Evolutionary conservation across 2,329 filamentous ascomycete genomes (phyloP).

Genomic region (Penicillium polonicum): DNA sequence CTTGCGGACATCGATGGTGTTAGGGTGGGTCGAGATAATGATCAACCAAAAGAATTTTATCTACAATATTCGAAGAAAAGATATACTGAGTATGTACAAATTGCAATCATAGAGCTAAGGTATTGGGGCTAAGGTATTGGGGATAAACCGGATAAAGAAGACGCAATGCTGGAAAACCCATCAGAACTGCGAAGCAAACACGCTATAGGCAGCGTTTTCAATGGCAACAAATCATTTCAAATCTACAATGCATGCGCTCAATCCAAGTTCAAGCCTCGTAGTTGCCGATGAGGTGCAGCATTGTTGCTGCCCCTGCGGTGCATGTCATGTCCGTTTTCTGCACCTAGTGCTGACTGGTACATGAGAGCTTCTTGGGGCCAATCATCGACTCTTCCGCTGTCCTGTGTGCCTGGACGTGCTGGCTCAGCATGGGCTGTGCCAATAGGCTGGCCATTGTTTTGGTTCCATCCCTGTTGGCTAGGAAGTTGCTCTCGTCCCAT

Average conservation of each 20-base stretch:
- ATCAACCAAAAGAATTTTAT: neutral
- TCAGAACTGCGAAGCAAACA: neutral
- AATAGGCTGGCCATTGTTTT: conserved; percentile 18
- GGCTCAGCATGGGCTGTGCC: conserved; percentile 18
- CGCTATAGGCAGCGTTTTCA: too few species aligned
- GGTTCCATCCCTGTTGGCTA: conserved; percentile 29
- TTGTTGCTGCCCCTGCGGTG: conserved; percentile 22
- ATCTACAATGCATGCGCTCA: neutral
- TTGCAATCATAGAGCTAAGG: neutral
- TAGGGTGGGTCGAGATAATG: neutral
- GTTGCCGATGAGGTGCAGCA: conserved; percentile 27
- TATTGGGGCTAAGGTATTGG: conserved; percentile 6
- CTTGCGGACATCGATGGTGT: neutral
- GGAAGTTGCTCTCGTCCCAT: conserved; percentile 31
- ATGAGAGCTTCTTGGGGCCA: conserved; percentile 45
- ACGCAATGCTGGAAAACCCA: neutral
- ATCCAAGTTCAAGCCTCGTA: conserved; percentile 14
- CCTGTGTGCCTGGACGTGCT: conserved; percentile 20
- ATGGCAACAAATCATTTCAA: neutral
- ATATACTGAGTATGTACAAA: conserved; percentile 2
- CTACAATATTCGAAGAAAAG: neutral
- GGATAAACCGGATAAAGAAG: neutral
- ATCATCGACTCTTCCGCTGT: conserved; percentile 31
- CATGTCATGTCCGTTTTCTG: conserved; percentile 22
- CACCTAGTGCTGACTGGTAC: conserved; percentile 35